Conservation (phyloP, 257 asterid genomes). For the Voacanga thouarsii region DNA sequence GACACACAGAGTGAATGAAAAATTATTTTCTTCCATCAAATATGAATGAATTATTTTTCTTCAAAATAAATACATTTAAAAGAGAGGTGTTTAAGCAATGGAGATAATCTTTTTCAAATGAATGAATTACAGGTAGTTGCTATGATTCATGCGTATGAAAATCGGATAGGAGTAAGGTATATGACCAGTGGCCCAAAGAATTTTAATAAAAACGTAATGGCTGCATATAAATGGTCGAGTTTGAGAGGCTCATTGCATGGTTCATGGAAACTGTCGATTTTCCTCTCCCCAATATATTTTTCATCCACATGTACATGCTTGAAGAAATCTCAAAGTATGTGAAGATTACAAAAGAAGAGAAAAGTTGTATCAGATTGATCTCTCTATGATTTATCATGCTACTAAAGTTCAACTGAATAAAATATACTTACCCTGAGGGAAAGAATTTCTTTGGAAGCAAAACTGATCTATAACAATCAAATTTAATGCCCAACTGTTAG, state of each 20-base stretch:
- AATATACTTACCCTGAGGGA: too few relatives aligned
- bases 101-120: constrained; percentile 9
- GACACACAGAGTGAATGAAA: neutral
- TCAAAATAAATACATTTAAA: neutral
- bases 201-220: too few relatives aligned
- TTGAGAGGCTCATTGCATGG: constrained; percentile 42
- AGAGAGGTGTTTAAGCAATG: neutral
- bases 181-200: constrained; percentile 89
- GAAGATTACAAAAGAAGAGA: constrained; percentile 49
- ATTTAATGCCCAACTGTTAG: too few relatives aligned
- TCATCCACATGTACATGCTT: constrained; percentile 59
- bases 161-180: constrained; percentile 90
- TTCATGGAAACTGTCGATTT: constrained; percentile 29
- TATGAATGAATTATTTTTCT: neutral
- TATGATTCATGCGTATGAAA: constrained; percentile 88
- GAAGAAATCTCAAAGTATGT: constrained; percentile 65
- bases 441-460: too few relatives aligned
- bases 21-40: neutral
- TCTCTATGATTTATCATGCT: too few relatives aligned
- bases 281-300: constrained; percentile 55
- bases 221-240: neutral
- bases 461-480: too few relatives aligned
- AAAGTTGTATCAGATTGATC: too few relatives aligned
- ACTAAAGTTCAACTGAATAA: too few relatives aligned
- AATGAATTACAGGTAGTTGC: constrained; percentile 63